phyloP scores from a whole-genome alignment of 805 yeast species.

The Myxozyma udenii region DNA sequence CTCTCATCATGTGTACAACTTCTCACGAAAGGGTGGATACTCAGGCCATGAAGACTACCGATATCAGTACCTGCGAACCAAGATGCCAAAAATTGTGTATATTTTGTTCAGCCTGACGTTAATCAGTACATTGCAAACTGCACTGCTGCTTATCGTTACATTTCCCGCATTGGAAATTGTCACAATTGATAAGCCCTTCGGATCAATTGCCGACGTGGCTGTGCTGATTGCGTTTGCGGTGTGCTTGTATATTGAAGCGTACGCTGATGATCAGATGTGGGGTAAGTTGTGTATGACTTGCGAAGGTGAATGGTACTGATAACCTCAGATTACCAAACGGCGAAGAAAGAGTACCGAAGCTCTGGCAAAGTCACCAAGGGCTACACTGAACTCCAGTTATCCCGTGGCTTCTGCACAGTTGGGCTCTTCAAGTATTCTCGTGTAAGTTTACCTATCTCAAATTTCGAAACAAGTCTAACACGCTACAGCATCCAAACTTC shows the following conservation, averaged over 20 bases:
- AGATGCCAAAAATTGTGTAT: slow-evolving; percentile 9
- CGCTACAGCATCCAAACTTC: slow-evolving; percentile 25
- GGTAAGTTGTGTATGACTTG: slow-evolving; percentile 8
- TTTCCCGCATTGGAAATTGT: slow-evolving; percentile 16
- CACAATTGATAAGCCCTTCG: neutral
- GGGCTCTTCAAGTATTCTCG: slow-evolving; percentile 26
- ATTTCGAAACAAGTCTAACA: neutral
- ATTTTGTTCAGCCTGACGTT: slow-evolving; percentile 15
- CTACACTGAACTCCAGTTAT: slow-evolving; percentile 15
- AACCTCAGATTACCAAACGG: slow-evolving; percentile 16
- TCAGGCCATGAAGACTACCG: slow-evolving; percentile 26
- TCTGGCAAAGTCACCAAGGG: slow-evolving; percentile 9
- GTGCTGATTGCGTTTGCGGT: slow-evolving; percentile 1
- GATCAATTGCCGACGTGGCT: neutral
- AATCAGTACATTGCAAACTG: slow-evolving; percentile 16
- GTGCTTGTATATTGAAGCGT: slow-evolving; percentile 14
- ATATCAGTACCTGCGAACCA: slow-evolving; percentile 18
- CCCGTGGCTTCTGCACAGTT: slow-evolving; percentile 26
- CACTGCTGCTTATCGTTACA: slow-evolving; percentile 20
- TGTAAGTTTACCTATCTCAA: slow-evolving; percentile 3
- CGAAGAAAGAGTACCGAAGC: slow-evolving; percentile 11
- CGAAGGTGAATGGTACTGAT: neutral
- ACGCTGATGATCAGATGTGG: slow-evolving; percentile 24
- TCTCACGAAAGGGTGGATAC: slow-evolving; percentile 28
- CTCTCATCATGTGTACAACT: slow-evolving; percentile 22